Evolutionary conservation across 2,329 filamentous ascomycete genomes (phyloP).

Genomic region (Byssothecium circinans): DNA sequence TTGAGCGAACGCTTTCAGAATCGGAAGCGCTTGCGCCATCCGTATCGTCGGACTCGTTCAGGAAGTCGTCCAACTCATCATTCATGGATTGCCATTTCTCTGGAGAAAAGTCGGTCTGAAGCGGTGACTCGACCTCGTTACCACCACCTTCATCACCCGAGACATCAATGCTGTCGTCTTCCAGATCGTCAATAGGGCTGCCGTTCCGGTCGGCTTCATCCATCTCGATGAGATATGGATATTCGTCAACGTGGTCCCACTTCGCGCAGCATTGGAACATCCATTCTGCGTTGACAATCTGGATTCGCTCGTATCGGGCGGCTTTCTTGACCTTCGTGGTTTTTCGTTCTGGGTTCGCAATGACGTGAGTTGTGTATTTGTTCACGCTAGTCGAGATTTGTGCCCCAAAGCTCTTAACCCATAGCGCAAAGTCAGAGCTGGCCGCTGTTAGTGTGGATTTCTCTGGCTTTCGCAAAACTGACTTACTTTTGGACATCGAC

Average conservation of each 20-base stretch:
- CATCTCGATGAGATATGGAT: conserved; percentile 75
- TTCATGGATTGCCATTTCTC: conserved; percentile 56
- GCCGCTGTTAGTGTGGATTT: conserved; percentile 18
- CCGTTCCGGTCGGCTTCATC: conserved; percentile 63
- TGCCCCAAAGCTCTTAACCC: conserved; percentile 85
- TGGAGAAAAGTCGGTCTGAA: conserved; percentile 26
- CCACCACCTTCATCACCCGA: conserved; percentile 43
- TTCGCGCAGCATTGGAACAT: conserved; percentile 79
- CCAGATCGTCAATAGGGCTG: conserved; percentile 43
- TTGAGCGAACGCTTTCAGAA: conserved; percentile 38
- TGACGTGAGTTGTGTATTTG: conserved; percentile 65
- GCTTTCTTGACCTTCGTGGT: conserved; percentile 92
- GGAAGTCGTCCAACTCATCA: conserved; percentile 75
- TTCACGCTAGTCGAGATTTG: conserved; percentile 62
- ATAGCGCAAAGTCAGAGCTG: conserved; percentile 80
- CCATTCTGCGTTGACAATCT: conserved; percentile 92
- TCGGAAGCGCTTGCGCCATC: conserved; percentile 35
- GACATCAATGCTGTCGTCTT: conserved; percentile 49
- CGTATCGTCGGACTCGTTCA: conserved; percentile 52
- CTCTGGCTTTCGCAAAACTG: background rate
- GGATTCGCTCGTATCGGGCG: conserved; percentile 74
- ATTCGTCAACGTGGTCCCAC: conserved; percentile 80
- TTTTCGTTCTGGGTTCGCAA: conserved; percentile 69
- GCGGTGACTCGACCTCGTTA: conserved; percentile 24
- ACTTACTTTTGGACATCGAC: conserved; percentile 67